Percentiles rank a stretch among this genome's conserved stretches.
Conservation (phyloP, 352 stramenopile genomes). For the Saprolegnia diclina region DNA sequence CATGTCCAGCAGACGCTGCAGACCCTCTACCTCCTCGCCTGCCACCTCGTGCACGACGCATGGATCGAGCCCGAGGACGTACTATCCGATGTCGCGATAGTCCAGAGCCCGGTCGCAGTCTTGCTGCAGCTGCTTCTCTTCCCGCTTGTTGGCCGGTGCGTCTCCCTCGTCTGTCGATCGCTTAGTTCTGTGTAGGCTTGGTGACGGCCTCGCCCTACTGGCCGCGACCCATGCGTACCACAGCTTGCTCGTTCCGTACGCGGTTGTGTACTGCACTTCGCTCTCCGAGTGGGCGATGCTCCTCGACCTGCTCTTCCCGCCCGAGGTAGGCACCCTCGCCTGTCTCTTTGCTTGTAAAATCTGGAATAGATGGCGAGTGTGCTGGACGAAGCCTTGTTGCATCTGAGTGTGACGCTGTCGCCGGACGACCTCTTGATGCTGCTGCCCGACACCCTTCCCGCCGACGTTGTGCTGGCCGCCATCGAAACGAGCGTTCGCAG, state of each 20-base stretch:
- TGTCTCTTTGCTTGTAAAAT: not conserved
- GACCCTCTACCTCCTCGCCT: constrained; percentile 46
- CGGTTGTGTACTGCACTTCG: constrained; percentile 56
- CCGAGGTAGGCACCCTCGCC: constrained; percentile 34
- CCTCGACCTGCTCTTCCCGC: constrained; percentile 45
- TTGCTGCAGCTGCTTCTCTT: constrained; percentile 62
- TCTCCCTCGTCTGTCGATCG: not conserved
- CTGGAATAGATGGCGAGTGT: constrained; percentile 28
- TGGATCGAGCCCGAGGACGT: constrained; percentile 27
- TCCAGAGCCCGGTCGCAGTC: constrained; percentile 54
- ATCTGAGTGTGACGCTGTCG: constrained; percentile 63
- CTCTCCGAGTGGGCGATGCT: constrained; percentile 72
- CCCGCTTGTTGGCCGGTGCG: constrained; percentile 49
- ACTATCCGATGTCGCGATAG: not conserved
- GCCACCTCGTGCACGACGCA: constrained; percentile 10
- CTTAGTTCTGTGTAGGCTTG: constrained; percentile 30
- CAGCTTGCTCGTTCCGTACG: constrained; percentile 68
- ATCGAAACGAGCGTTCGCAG: constrained; percentile 10
- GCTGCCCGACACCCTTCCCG: constrained; percentile 67
- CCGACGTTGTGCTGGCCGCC: constrained; percentile 3
- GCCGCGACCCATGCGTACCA: constrained; percentile 40
- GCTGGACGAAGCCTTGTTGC: constrained; percentile 56
- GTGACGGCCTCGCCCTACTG: constrained; percentile 67
- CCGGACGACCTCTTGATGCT: constrained; percentile 72
- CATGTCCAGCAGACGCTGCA: constrained; percentile 37